Base-by-base conservation (phyloP, 2,329 filamentous ascomycete species). In the Dothistroma pini region DNA sequence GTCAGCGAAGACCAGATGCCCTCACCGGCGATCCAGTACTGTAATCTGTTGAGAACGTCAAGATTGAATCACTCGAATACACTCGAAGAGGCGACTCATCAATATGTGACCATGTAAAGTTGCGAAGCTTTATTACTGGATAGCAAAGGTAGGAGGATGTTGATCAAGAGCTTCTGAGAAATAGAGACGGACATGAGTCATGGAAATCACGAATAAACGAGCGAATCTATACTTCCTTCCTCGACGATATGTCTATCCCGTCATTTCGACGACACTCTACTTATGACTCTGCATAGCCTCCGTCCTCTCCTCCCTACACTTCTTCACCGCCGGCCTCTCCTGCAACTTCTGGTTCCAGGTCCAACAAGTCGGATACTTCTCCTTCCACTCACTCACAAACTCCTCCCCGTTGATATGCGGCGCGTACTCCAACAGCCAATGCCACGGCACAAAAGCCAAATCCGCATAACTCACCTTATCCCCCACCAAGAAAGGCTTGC, bases 401-500 rank as follows among this genome's bases (percentile, higher is more conserved):
- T 63, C 66, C 53, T 71, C 68, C 22, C 67, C 70, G 59, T 70
- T 64, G 5, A 72, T 44, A 12, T 72, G 14, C 12, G 70, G 71
- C 54, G 71, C 53, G 12, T 58, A 56, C 29, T 55, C 22, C 34
- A 67, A 53, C 38, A 71, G 56, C 68, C 68, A 70, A 61, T 70
- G 71, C 76, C 77, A 81, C 5, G 75, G 69, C 51, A 76, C 65
- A 60, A 79, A 80, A 10, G 72, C 64, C 9, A 76, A 65, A 64
- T 80, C 78, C 3, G 70, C 77, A 69, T 75, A 79, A 10, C 73
- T 77, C 57, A 70, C 70, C 63, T 77, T 79, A 47, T 75, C 73
- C 9, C 77, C 78, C 0, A 79, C 75, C 25, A 81, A 69, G 62
- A 73, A 80, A 41, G 74, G 63, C 16, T 69, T 72, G 9, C 67